These are phyloP conservation scores for Ceratocystiopsis sp. DNA, from an alignment of 2,329 filamentous ascomycete genomes.

Conservation along the genomic window DNA sequence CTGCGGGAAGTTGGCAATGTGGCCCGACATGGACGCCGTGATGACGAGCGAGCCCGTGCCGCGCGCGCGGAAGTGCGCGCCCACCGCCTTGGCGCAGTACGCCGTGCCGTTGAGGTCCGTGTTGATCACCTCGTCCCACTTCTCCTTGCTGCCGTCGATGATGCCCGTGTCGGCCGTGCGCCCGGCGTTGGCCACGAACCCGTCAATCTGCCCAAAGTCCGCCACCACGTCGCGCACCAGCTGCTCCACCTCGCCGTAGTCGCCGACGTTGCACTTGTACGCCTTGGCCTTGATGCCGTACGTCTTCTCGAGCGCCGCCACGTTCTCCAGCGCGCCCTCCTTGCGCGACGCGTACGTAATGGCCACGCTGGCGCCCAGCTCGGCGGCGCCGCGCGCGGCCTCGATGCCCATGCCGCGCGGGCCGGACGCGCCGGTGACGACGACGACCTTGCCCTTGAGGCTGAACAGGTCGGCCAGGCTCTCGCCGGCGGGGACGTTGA, in stretches of 20 bases:
- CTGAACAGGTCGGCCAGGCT: constrained; percentile 51
- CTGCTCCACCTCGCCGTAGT: constrained; percentile 31
- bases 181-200: constrained; percentile 67
- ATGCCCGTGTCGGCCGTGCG: constrained; percentile 52
- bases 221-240: constrained; percentile 34
- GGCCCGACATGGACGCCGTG: constrained; percentile 63
- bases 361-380: constrained; percentile 53
- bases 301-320: constrained; percentile 43
- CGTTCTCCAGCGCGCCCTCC: constrained; percentile 48
- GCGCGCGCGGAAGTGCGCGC: constrained; percentile 42
- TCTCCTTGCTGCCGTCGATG: constrained; percentile 45
- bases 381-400: constrained; percentile 51
- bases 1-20: constrained; percentile 64
- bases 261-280: constrained; percentile 44
- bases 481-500: constrained; percentile 36
- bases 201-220: constrained; percentile 59
- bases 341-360: constrained; percentile 58
- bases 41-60: constrained; percentile 57
- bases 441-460: constrained; percentile 55
- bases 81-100: constrained; percentile 57
- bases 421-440: constrained; percentile 52
- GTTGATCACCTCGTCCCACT: constrained; percentile 49
- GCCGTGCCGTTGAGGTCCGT: constrained; percentile 64
- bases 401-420: constrained; percentile 55
- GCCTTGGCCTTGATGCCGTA: constrained; percentile 52